Percentiles rank a stretch among this genome's conserved stretches.
These are phyloP conservation scores for Rubus idaeus DNA, from an alignment of 306 rosid genomes.

Conservation along the genomic window DNA sequence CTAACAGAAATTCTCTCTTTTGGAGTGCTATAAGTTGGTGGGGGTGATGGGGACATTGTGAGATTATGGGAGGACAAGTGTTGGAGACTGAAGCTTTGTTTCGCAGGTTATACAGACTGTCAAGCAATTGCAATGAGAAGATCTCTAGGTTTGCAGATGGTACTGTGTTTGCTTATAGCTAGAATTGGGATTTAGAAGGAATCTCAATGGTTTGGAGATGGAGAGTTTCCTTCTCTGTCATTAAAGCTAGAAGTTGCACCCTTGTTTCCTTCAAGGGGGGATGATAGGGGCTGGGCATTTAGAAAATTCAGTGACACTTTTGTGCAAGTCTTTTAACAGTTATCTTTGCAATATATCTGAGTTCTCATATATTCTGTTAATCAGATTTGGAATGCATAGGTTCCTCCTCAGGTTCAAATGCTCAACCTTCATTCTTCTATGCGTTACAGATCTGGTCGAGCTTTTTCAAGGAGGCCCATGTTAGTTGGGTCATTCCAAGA, in stretches of 20 bases:
- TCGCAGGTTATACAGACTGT: too few relatives aligned
- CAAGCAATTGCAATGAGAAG: too few relatives aligned
- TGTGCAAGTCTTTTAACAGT: not conserved
- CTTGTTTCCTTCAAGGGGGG: not conserved
- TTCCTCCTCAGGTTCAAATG: not conserved
- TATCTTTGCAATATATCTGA: not conserved
- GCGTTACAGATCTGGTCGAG: not conserved
- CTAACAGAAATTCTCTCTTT: too few relatives aligned
- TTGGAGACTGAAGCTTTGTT: too few relatives aligned
- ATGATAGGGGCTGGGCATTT: not conserved
- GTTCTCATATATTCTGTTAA: not conserved
- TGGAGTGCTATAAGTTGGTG: too few relatives aligned
- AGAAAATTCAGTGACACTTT: not conserved
- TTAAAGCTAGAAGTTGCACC: not conserved
- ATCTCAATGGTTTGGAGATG: not conserved
- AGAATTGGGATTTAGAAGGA: not conserved
- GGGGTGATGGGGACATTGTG: too few relatives aligned
- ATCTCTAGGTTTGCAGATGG: too few relatives aligned
- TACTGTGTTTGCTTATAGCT: not conserved
- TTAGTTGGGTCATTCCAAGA: not conserved
- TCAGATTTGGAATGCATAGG: not conserved
- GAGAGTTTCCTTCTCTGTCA: not conserved
- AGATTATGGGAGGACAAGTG: too few relatives aligned
- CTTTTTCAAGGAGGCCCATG: not conserved
- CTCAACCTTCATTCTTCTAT: not conserved